phyloP scores from a whole-genome alignment of 805 yeast genomes.

The Candida boleticola region DNA sequence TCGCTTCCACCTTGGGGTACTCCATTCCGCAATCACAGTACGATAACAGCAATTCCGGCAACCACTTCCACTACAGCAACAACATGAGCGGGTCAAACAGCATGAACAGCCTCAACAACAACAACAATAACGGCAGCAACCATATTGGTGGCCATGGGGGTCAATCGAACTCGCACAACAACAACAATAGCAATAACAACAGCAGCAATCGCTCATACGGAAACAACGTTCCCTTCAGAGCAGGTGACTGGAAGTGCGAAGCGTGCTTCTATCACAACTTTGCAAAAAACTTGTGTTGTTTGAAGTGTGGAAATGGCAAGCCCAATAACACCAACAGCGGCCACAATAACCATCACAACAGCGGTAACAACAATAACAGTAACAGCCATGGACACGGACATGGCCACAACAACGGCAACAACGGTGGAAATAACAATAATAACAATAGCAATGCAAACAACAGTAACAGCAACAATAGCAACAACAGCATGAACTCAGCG shows the following conservation, averaged over 20 bases:
- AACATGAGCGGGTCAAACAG: slow-evolving; percentile 3
- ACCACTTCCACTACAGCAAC: slow-evolving; percentile 11
- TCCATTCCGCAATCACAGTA: not conserved
- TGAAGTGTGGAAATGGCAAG: slow-evolving; percentile 82
- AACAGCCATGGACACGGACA: no score
- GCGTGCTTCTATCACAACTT: slow-evolving; percentile 85
- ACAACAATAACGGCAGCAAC: slow-evolving; percentile 11
- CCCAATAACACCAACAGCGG: slow-evolving; percentile 30
- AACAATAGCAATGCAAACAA: slow-evolving; percentile 9
- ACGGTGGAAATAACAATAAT: slow-evolving; percentile 10
- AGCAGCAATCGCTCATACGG: slow-evolving; percentile 20
- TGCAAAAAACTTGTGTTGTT: slow-evolving; percentile 84
- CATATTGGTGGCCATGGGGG: not conserved
- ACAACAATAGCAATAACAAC: slow-evolving; percentile 12
- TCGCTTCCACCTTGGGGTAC: not conserved
- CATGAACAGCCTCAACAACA: slow-evolving; percentile 8
- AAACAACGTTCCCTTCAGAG: slow-evolving; percentile 83
- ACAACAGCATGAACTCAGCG: slow-evolving; percentile 32
- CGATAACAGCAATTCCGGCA: slow-evolving; percentile 6
- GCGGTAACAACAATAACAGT: slow-evolving; percentile 1
- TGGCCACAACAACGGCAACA: slow-evolving; percentile 45
- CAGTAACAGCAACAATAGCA: slow-evolving; percentile 9
- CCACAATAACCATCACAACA: slow-evolving; percentile 6
- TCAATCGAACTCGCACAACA: slow-evolving; percentile 10
- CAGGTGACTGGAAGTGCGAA: slow-evolving; percentile 97